phyloP scores from a whole-genome alignment of 1,284 basidiomycete species.

The Irpex sp. region DNA sequence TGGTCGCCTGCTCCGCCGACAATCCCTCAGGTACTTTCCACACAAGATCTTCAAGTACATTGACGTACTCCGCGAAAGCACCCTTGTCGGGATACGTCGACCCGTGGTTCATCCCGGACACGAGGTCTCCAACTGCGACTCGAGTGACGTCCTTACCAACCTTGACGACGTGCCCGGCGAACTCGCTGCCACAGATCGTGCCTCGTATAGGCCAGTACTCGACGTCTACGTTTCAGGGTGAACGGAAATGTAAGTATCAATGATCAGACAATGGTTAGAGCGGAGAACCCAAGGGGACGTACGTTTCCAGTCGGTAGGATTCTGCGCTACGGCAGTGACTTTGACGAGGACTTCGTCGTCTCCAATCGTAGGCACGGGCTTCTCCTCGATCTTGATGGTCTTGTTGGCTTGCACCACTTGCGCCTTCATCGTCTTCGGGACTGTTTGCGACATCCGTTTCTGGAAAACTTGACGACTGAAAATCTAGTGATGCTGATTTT shows the following conservation, averaged over 20 bases:
- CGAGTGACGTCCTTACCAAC: constrained; percentile 18
- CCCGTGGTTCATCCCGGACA: constrained; percentile 22
- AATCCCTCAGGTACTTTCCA: constrained; percentile 29
- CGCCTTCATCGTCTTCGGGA: constrained; percentile 16
- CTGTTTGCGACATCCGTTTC: not conserved
- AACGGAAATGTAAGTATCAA: not conserved
- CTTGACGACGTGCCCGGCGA: constrained; percentile 19
- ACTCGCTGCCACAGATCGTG: constrained; percentile 21
- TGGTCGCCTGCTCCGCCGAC: constrained; percentile 34
- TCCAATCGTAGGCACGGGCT: constrained; percentile 22
- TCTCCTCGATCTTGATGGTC: constrained; percentile 17
- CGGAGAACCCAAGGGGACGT: not conserved
- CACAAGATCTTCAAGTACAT: constrained; percentile 26
- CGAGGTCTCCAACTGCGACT: constrained; percentile 20
- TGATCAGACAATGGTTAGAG: not conserved
- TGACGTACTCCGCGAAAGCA: constrained; percentile 38
- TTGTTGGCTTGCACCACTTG: constrained; percentile 11
- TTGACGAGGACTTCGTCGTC: constrained; percentile 26
- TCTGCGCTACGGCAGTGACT: constrained; percentile 22
- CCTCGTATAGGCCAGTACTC: constrained; percentile 7
- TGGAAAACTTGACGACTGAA: too few relatives aligned
- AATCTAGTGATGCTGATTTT: too few relatives aligned
- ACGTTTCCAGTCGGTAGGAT: constrained; percentile 28
- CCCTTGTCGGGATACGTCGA: constrained; percentile 22
- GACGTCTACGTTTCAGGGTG: not conserved